A percentile compares a stretch with the other conserved stretches of the same genome.
Evolutionary conservation across 2,329 filamentous ascomycete species (phyloP).

Genomic region (Thelonectria olida): DNA sequence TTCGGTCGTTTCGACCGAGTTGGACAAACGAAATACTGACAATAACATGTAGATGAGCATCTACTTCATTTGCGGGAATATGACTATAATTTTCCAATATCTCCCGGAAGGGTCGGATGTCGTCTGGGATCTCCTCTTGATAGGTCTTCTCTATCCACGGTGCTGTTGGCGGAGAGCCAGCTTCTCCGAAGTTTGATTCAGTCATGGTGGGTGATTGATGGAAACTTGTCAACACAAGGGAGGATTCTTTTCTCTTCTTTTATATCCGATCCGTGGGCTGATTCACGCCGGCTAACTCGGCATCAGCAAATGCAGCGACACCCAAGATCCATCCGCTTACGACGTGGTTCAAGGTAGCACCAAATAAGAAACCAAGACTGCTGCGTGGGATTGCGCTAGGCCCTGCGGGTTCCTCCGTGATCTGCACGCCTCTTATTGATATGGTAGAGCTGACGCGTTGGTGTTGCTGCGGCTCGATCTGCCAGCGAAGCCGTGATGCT

Average conservation of each 20-base stretch:
- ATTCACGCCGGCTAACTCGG: neutral
- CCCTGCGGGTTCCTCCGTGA: no score
- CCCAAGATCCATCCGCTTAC: neutral
- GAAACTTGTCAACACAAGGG: neutral
- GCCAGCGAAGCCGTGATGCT: no score
- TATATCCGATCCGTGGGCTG: neutral
- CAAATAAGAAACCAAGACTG: no score
- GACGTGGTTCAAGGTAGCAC: no score
- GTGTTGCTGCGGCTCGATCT: no score
- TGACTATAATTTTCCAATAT: neutral
- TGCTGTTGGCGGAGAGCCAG: neutral
- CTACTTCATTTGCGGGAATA: neutral
- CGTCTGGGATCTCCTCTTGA: neutral
- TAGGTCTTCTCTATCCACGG: neutral
- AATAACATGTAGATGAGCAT: conserved; percentile 1
- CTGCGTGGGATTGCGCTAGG: no score
- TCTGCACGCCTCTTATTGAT: no score
- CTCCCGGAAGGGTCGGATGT: neutral
- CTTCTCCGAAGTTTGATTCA: neutral
- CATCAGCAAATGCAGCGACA: neutral
- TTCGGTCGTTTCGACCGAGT: neutral
- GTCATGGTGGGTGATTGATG: neutral
- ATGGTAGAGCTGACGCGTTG: no score
- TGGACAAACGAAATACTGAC: neutral
- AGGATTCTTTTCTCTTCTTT: neutral